phyloP scores from a whole-genome alignment of 768 basidiomycete genomes.

The Hypholoma sublateritium region DNA sequence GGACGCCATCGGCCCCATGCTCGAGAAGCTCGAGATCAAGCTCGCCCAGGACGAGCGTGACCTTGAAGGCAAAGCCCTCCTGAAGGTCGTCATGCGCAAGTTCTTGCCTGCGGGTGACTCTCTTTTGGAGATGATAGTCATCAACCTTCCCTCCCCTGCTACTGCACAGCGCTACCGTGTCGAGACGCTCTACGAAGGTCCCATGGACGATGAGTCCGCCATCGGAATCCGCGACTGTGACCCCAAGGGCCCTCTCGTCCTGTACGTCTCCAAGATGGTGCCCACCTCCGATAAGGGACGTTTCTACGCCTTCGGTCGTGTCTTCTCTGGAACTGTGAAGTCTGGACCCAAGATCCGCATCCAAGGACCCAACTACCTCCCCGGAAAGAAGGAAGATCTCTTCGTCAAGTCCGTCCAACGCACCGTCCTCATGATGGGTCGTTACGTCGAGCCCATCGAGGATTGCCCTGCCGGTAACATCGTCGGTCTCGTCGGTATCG shows the following conservation, averaged over 20 bases:
- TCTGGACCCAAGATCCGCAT: slow-evolving; percentile 99
- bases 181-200: slow-evolving; percentile 99
- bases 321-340: slow-evolving; percentile 97
- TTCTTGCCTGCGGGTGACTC: slow-evolving; percentile 99
- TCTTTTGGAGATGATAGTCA: slow-evolving; percentile 99
- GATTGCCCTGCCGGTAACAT: slow-evolving; percentile 99
- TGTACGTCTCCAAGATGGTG: slow-evolving; percentile 99
- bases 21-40: slow-evolving; percentile 95
- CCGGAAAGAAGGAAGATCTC: slow-evolving; percentile 98
- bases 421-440: slow-evolving; percentile 99
- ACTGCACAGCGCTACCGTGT: slow-evolving; percentile 99
- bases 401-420: slow-evolving; percentile 99
- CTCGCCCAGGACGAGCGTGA: slow-evolving; percentile 88
- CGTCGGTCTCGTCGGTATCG: slow-evolving; percentile 97
- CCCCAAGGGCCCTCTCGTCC: slow-evolving; percentile 92
- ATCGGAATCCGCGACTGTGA: slow-evolving; percentile 98
- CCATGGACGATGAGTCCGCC: slow-evolving; percentile 99
- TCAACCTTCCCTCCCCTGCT: slow-evolving; percentile 95
- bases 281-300: slow-evolving; percentile 99
- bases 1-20: slow-evolving; percentile 77
- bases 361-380: slow-evolving; percentile 98
- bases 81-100: slow-evolving; percentile 98
- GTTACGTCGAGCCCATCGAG: slow-evolving; percentile 97
- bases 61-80: slow-evolving; percentile 91
- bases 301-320: slow-evolving; percentile 99